Evolutionary conservation across 176 grass and related monocot species (phyloP), one percentile per base, ranked within the genome.

Genomic region (Themeda triandra): DNA sequence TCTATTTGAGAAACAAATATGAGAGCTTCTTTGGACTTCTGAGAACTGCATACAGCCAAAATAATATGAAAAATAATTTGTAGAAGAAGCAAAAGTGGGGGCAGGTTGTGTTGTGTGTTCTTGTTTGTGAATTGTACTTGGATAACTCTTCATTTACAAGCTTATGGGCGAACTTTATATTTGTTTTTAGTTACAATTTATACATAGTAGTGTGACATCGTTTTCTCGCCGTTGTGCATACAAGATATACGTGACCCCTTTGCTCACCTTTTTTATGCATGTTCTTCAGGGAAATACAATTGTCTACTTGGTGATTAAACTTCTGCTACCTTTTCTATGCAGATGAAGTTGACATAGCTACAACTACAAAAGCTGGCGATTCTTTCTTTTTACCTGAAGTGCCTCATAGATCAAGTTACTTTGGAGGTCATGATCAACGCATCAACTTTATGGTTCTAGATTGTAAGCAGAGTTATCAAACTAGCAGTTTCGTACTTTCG

Each of bases 341-440:
- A 82, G 80, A 54, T 82, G 46, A 80, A 10, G 66, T 81, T 81
- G 66, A 29, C 45, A 56, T 56, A 37, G 27, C 32, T 44, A 71
- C 39, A 44, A 39, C 32, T 41, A 71, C 69, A 28, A 29, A 36
- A 51, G 66, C 18, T 15, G 2, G n/a, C 24, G 31, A 25, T 21
- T 19, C 15, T 80, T 19, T 54, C 51, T n/a, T n/a, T n/a, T n/a
- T 54, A 7, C 25, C 30, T 39, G 45, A 54, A 12, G 63, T 54
- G 13, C 48, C 69, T 71, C 39, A 44, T 39, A 13, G 13, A 51
- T 28, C 8, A 0, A 82, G 33, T 82, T 82, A 82, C 48, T 58
- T 39, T 71, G 66, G 51, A 59, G 33, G 6, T 59, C 32, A 30
- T 71, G 65, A 39, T 70, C 0, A 15, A 82, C 10, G 33, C 4